phyloP scores from a whole-genome alignment of 2,329 filamentous ascomycete genomes.

The Epichloe bromicola region DNA sequence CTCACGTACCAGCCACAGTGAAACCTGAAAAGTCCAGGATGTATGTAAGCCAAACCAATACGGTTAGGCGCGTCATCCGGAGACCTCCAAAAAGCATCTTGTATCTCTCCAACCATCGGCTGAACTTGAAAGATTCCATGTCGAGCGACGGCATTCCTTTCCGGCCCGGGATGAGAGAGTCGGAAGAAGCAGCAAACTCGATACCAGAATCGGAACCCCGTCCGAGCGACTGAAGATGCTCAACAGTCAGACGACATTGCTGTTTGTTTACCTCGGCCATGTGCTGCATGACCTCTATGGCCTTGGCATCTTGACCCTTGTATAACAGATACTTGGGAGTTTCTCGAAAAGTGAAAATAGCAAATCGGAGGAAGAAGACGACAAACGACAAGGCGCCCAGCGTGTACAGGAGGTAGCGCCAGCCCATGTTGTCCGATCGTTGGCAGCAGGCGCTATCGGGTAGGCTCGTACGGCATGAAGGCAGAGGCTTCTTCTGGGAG shows the following conservation, averaged over 20 bases:
- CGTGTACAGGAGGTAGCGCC: slow-evolving; percentile 32
- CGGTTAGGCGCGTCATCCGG: slow-evolving; percentile 22
- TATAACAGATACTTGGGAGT: slow-evolving; percentile 34
- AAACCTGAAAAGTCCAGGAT: slow-evolving; percentile 27
- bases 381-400: slow-evolving; percentile 30
- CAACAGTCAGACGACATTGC: slow-evolving; percentile 21
- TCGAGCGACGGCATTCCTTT: not conserved
- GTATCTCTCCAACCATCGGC: slow-evolving; percentile 13
- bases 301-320: slow-evolving; percentile 30
- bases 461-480: slow-evolving; percentile 12
- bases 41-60: slow-evolving; percentile 24
- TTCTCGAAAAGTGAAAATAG: slow-evolving; percentile 34
- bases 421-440: slow-evolving; percentile 33
- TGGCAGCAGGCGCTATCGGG: slow-evolving; percentile 12
- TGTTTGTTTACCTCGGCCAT: slow-evolving; percentile 28
- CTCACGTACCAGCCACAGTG: slow-evolving; percentile 21
- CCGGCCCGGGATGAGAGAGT: not conserved
- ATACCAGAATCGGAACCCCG: not conserved
- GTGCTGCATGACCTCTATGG: slow-evolving; percentile 32
- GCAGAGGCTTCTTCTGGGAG: slow-evolving; percentile 18
- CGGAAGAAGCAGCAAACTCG: slow-evolving; percentile 2
- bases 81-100: slow-evolving; percentile 20
- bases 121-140: not conserved
- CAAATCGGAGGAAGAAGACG: slow-evolving; percentile 30
- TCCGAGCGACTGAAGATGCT: slow-evolving; percentile 20